Conservation (phyloP, 208 protist genomes). For the Lotmaria passim region DNA sequence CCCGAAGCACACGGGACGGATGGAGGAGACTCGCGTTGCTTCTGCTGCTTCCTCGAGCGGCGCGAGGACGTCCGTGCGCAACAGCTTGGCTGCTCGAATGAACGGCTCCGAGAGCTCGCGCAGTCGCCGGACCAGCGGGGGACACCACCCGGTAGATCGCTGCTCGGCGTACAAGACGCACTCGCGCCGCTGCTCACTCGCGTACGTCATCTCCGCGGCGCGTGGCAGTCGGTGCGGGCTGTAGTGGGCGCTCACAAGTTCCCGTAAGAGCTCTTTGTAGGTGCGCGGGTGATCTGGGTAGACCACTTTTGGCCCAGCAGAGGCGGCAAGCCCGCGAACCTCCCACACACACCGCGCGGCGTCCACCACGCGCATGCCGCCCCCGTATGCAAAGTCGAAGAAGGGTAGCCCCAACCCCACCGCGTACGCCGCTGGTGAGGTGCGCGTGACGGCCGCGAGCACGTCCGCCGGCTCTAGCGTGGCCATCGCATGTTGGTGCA, state of each 20-base stretch:
- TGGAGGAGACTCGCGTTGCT: slow-evolving; percentile 6
- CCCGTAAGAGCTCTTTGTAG: slow-evolving; percentile 60
- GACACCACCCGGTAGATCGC: slow-evolving; percentile 46
- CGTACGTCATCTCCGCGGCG: slow-evolving; percentile 37
- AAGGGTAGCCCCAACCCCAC: slow-evolving; percentile 80
- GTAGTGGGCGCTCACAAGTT: slow-evolving; percentile 69
- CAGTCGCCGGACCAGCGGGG: slow-evolving; percentile 56
- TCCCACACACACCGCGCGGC: slow-evolving; percentile 61
- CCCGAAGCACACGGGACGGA: slow-evolving; percentile 63
- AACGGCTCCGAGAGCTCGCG: slow-evolving; percentile 74
- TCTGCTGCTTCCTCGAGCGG: slow-evolving; percentile 6
- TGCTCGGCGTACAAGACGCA: slow-evolving; percentile 31
- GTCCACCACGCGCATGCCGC: slow-evolving; percentile 85
- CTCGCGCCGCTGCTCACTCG: slow-evolving; percentile 34
- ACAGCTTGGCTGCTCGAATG: slow-evolving; percentile 64
- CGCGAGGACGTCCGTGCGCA: slow-evolving; percentile 64
- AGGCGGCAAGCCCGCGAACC: slow-evolving; percentile 57
- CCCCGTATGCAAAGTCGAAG: slow-evolving; percentile 80
- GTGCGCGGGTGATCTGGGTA: slow-evolving; percentile 28
- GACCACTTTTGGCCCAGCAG: slow-evolving; percentile 31
- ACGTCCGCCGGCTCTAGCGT: slow-evolving; percentile 75
- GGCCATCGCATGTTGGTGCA: slow-evolving; percentile 66
- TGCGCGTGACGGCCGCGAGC: slow-evolving; percentile 36
- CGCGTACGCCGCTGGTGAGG: slow-evolving; percentile 47
- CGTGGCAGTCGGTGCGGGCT: slow-evolving; percentile 71